A percentile compares a stretch with the other conserved stretches of the same genome.
Evolutionary conservation across 495 filamentous ascomycete genomes (phyloP).

Genomic region (Penicillium atrosanguineum): DNA sequence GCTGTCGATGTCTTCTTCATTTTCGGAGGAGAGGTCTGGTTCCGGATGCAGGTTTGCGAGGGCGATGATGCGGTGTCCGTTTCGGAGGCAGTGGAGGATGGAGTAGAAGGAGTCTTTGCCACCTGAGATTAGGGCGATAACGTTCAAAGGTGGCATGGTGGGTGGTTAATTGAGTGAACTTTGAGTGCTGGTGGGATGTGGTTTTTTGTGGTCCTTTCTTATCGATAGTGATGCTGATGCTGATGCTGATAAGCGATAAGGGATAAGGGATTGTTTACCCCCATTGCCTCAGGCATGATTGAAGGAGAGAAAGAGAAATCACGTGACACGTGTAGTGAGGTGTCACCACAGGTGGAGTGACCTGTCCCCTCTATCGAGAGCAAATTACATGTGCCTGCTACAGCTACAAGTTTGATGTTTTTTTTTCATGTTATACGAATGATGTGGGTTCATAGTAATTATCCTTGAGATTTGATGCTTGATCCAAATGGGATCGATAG

Average conservation of each 20-base stretch:
- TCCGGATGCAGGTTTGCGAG: slow-evolving; percentile 81
- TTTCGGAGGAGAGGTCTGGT: background rate
- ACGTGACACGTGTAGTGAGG: too few relatives aligned
- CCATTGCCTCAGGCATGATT: too few relatives aligned
- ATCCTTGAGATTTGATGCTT: slow-evolving; percentile 21
- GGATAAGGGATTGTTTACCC: background rate
- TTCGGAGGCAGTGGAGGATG: slow-evolving; percentile 80
- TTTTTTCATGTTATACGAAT: too few relatives aligned
- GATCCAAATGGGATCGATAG: slow-evolving; percentile 19
- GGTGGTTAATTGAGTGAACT: background rate
- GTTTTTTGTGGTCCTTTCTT: slow-evolving; percentile 10
- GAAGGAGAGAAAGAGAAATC: too few relatives aligned
- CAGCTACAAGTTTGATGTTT: background rate
- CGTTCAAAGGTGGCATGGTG: slow-evolving; percentile 53
- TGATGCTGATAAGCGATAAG: slow-evolving; percentile 1
- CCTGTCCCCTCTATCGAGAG: too few relatives aligned
- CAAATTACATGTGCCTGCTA: too few relatives aligned
- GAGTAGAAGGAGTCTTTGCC: slow-evolving; percentile 97
- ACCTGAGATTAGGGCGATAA: slow-evolving; percentile 90
- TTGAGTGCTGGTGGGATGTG: background rate
- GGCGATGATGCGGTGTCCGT: slow-evolving; percentile 84
- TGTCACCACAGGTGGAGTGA: too few relatives aligned
- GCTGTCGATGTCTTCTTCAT: slow-evolving; percentile 73
- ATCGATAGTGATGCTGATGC: slow-evolving; percentile 6
- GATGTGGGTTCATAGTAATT: background rate